Conservation (phyloP, 2,329 filamentous ascomycete genomes). For the Thyridium curvatum region DNA sequence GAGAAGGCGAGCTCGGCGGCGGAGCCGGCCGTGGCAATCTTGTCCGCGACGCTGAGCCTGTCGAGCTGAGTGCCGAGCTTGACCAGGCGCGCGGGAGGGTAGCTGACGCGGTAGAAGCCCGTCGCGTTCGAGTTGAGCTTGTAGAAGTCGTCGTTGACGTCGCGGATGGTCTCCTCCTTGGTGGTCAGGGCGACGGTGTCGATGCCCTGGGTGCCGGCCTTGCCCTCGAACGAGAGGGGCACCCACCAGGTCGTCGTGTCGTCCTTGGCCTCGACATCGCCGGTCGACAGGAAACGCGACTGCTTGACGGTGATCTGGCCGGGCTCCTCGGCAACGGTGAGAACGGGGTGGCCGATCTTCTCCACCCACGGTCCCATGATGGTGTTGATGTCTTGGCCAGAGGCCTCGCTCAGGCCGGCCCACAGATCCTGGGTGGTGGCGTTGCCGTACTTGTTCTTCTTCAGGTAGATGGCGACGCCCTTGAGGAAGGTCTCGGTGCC, state of each 20-base stretch:
- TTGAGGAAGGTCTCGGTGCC: constrained; percentile 83
- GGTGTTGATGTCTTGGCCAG: constrained; percentile 74
- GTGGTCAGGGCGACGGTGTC: constrained; percentile 62
- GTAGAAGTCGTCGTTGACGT: constrained; percentile 77
- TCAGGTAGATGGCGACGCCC: constrained; percentile 85
- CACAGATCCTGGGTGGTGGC: constrained; percentile 90
- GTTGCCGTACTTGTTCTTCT: constrained; percentile 80
- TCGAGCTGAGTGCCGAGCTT: constrained; percentile 74
- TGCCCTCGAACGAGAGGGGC: constrained; percentile 78
- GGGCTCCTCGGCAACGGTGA: constrained; percentile 78
- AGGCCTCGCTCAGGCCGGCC: constrained; percentile 80
- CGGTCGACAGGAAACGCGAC: constrained; percentile 83
- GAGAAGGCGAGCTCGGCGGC: constrained; percentile 84
- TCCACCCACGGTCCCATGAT: constrained; percentile 96
- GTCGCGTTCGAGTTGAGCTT: constrained; percentile 87
- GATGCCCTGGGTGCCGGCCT: constrained; percentile 55
- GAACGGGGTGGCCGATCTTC: constrained; percentile 88
- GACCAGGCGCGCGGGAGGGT: constrained; percentile 74
- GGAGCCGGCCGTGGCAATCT: constrained; percentile 87
- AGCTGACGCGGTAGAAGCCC: constrained; percentile 89
- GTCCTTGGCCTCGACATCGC: constrained; percentile 85
- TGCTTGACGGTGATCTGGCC: constrained; percentile 80
- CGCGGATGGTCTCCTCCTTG: constrained; percentile 71
- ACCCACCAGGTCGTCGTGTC: constrained; percentile 95
- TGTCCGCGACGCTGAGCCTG: constrained; percentile 76